Evolutionary conservation across 2,329 filamentous ascomycete genomes (phyloP), one percentile per base, ranked within the genome.

Genomic region (Fusarium pseudoanthophilum): DNA sequence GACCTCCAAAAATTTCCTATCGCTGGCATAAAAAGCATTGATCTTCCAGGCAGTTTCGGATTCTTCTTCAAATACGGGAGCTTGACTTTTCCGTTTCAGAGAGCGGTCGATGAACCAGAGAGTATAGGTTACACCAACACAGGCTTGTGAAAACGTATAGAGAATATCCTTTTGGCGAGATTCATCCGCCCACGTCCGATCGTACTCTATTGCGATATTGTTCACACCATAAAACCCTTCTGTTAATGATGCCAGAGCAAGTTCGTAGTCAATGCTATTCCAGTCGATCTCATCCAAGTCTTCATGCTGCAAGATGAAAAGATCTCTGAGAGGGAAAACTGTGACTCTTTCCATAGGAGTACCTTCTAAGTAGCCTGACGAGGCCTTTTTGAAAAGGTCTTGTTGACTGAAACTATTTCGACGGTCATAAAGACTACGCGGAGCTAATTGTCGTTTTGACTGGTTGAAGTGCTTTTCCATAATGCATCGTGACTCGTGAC

Each of bases 351-450:
- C 43, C 11, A 45, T 5, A 14, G 24, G 43, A 7, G 11, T 26
- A 4, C 43, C 8, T 4, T 26, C 11, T 11, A 46, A 46, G 24
- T 26, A 10, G 24, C 43, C 43, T 46, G 24, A 46, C 4, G 11
- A 4, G 24, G 43, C 43, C 4, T 4, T 45, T 26, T 14, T 20
- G 24, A 7, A 14, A 10, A 26, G n/a, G 1, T 45, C 42, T 45
- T 6, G 5, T 7, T 18, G n/a, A 4, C n/a, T 45, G n/a, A 45
- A 45, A 45, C n/a, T 45, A 11, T 0, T 8, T 45, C n/a, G 42
- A 1, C 4, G 3, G 42, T 45, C 42, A 26, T 26, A 0, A 8
- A 1, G n/a, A 45, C 1, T 0, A 1, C n/a, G n/a, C 13, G 16
- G 42, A 0, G 42, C 16, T 45, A 45, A 26, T 26, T 26, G 11